Base-by-base conservation (phyloP, 768 basidiomycete genomes). In the Naganishia kalamii region DNA sequence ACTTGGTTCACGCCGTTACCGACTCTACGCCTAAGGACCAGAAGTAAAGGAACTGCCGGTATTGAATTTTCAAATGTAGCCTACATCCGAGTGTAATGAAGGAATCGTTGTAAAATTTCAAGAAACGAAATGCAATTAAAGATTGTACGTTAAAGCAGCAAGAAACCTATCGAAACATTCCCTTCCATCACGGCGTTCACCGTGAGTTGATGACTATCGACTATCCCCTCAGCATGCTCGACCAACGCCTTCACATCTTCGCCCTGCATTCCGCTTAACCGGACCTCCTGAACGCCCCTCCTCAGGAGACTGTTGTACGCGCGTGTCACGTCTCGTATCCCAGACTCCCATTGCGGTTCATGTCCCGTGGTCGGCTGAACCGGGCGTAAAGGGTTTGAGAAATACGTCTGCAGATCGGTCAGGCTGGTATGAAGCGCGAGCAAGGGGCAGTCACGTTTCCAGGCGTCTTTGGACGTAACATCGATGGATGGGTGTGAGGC, bases 21-120 rank as follows among this genome's bases (percentile, higher is more conserved):
- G 70, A 71, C 48, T 68, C 72, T 8, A 70, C 68, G 19, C 74
- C 74, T n/a, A 54, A 64, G 23, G 74, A 75, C 46, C 72, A 74
- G 67, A 49, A 75, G 71, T 49, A 57, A 40, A 32, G 6, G 19
- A 17, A n/a, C n/a, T n/a, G n/a, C n/a, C n/a, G n/a, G n/a, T n/a
- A n/a, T n/a, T n/a, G n/a, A n/a, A n/a, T n/a, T n/a, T n/a, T n/a
- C n/a, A n/a, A n/a, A n/a, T n/a, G n/a, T n/a, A n/a, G n/a, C n/a
- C n/a, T n/a, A 17, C 37, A 40, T 7, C 37, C 21, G 19, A 15
- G 19, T 5, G 10, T 15, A 44, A n/a, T 11, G 21, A n/a, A 44
- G 21, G 13, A 44, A 40, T 40, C 43, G 43, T 44, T 44, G 43
- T 44, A 44, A n/a, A 44, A 44, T 10, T 8, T 10, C 19, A n/a